A percentile compares a stretch with the other conserved stretches of the same genome.
These are phyloP conservation scores for Neofusicoccum laricinum DNA, from an alignment of 2,329 filamentous ascomycete species.

Conservation along the genomic window DNA sequence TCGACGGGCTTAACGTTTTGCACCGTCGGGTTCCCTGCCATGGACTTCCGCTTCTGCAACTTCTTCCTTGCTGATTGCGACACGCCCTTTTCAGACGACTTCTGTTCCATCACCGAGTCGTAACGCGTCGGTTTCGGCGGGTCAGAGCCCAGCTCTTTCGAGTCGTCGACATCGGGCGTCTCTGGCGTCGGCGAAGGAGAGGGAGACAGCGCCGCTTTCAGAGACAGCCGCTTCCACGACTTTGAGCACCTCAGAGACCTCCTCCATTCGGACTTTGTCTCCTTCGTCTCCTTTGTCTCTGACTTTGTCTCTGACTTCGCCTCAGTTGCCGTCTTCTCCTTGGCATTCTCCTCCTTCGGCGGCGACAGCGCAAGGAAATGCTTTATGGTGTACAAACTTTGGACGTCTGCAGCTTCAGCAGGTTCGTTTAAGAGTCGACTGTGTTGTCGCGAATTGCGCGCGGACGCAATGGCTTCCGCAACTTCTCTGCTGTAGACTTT, in stretches of 20 bases:
- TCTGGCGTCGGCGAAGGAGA: not conserved
- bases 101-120: constrained; percentile 5
- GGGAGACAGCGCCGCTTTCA: not conserved
- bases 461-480: not conserved
- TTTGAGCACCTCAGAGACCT: constrained; percentile 6
- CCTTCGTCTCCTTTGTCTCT: not conserved
- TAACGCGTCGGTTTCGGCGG: not conserved
- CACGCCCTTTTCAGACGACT: not conserved
- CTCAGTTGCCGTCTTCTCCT: not conserved
- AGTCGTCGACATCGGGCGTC: not conserved
- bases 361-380: not conserved
- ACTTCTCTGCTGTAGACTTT: not conserved
- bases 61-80: not conserved
- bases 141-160: not conserved
- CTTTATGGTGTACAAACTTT: not conserved
- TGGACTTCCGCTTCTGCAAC: constrained; percentile 31
- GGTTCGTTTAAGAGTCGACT: not conserved
- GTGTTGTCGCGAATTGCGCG: not conserved
- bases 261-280: not conserved
- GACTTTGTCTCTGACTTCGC: not conserved
- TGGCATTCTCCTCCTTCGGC: not conserved
- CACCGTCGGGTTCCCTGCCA: constrained; percentile 28
- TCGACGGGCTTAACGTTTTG: constrained; percentile 30
- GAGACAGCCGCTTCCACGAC: constrained; percentile 10
- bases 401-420: not conserved